A percentile compares a stretch with the other conserved stretches of the same genome.
Evolutionary conservation across 306 rosid species (phyloP).

Genomic region (Cyclanthera cordifolia): DNA sequence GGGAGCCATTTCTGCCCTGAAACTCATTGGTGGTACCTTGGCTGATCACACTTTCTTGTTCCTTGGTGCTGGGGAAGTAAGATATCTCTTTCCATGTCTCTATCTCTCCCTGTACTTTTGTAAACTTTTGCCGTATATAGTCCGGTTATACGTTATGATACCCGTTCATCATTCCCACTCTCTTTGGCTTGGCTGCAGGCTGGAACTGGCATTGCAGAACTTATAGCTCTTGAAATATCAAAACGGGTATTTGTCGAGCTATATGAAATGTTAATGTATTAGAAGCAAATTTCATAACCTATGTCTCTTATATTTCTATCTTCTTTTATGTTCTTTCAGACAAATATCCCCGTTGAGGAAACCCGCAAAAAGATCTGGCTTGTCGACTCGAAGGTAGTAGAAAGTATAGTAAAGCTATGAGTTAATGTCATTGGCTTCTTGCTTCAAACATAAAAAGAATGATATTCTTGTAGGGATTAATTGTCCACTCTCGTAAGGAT

Average conservation of each 20-base stretch:
- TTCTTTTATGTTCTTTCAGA: conserved; percentile 28
- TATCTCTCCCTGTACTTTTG: background rate
- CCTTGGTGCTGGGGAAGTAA: conserved; percentile 96
- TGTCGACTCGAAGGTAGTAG: conserved; percentile 74
- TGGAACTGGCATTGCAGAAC: conserved; percentile 91
- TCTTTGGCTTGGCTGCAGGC: conserved; percentile 41
- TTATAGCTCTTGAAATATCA: conserved; percentile 84
- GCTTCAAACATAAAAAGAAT: background rate
- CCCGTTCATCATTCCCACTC: background rate
- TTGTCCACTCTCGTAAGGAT: conserved; percentile 66
- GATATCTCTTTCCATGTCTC: conserved; percentile 1
- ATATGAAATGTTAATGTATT: background rate
- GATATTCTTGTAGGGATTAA: conserved; percentile 55
- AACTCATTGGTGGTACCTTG: conserved; percentile 60
- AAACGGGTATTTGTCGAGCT: conserved; percentile 33
- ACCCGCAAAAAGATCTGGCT: conserved; percentile 84
- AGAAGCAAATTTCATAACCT: conserved; percentile 2
- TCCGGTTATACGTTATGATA: background rate
- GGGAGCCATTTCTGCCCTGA: conserved; percentile 79
- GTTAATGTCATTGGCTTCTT: background rate
- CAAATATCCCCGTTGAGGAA: conserved; percentile 63
- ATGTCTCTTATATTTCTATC: background rate
- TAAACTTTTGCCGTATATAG: background rate
- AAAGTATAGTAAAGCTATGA: background rate
- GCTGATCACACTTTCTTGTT: conserved; percentile 74